Percentiles rank a stretch among this genome's conserved stretches.
Conservation (phyloP, 108 stramenopile species). For the Pseudonitzschia pungens region DNA sequence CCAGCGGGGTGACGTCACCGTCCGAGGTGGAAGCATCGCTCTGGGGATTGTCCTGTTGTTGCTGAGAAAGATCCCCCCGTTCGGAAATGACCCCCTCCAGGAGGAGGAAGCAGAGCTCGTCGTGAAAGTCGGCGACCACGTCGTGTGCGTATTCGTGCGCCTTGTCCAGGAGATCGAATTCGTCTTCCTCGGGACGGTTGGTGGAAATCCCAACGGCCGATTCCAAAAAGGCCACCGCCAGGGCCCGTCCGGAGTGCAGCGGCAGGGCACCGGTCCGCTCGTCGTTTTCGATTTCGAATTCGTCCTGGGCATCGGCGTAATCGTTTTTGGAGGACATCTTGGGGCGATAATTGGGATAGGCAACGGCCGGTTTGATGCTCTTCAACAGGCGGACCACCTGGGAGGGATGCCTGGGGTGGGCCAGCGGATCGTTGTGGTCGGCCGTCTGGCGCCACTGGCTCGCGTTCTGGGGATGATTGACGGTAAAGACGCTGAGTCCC, state of each 20-base stretch:
- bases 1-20: constrained; percentile 60
- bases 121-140: constrained; percentile 73
- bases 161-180: constrained; percentile 39
- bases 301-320: background rate
- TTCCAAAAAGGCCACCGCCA: constrained; percentile 80
- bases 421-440: constrained; percentile 67
- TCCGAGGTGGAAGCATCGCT: constrained; percentile 1
- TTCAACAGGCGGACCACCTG: constrained; percentile 79
- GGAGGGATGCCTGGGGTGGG: constrained; percentile 54
- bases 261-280: constrained; percentile 44
- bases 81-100: constrained; percentile 88
- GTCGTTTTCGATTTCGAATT: constrained; percentile 23
- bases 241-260: constrained; percentile 73
- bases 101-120: constrained; percentile 78
- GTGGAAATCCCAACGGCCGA: constrained; percentile 83
- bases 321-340: background rate
- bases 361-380: constrained; percentile 40
- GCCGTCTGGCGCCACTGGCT: constrained; percentile 64
- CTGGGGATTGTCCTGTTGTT: constrained; percentile 18
- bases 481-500: constrained; percentile 85
- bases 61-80: constrained; percentile 49
- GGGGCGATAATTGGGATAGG: constrained; percentile 4
- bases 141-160: constrained; percentile 46
- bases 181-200: constrained; percentile 55
- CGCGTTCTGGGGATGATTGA: constrained; percentile 72